These are phyloP conservation scores for Acidomyces sp. DNA, from an alignment of 495 filamentous ascomycete genomes.

Conservation along the genomic window DNA sequence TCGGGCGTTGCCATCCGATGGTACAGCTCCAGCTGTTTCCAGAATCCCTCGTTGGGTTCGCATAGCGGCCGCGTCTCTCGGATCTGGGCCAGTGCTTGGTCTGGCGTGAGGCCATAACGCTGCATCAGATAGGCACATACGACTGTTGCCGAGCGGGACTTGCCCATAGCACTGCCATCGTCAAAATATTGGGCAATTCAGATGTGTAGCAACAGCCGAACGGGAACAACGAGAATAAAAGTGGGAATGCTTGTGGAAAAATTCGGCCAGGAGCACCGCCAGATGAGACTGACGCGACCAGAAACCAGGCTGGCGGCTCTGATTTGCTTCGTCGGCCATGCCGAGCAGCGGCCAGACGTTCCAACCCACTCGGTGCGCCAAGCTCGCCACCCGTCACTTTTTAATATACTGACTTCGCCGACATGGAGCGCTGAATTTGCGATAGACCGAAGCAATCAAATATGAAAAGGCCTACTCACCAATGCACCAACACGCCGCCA, in stretches of 20 bases:
- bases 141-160: conserved; percentile 77
- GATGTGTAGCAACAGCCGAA: neutral
- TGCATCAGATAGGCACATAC: conserved; percentile 77
- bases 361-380: too few relatives aligned
- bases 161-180: conserved; percentile 73
- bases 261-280: too few relatives aligned
- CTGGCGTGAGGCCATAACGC: conserved; percentile 40
- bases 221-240: too few relatives aligned
- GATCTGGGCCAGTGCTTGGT: conserved; percentile 49
- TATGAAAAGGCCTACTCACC: conserved; percentile 39
- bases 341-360: too few relatives aligned
- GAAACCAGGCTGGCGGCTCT: too few relatives aligned
- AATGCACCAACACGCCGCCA: conserved; percentile 60
- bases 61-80: conserved; percentile 54
- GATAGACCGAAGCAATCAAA: too few relatives aligned
- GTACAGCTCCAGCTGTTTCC: conserved; percentile 75
- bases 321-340: too few relatives aligned
- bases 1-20: conserved; percentile 64
- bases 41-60: conserved; percentile 75
- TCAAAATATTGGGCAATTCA: conserved; percentile 2
- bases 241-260: too few relatives aligned
- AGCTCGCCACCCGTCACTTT: too few relatives aligned
- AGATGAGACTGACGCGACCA: too few relatives aligned
- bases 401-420: too few relatives aligned
- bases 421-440: too few relatives aligned